Conservation (phyloP, 305 asterid genomes). For the Plantago rigida region DNA sequence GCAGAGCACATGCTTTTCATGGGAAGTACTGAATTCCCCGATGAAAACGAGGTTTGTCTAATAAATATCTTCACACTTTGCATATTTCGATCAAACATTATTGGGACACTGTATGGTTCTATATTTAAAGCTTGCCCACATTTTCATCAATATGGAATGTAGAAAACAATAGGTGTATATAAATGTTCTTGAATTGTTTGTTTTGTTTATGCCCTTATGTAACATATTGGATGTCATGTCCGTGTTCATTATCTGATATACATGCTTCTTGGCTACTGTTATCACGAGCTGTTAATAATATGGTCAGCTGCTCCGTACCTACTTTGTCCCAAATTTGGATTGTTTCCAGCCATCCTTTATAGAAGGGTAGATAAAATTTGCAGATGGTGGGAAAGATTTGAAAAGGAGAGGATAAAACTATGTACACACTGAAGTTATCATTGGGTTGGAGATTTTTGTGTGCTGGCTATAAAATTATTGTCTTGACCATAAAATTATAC, state of each 20-base stretch:
- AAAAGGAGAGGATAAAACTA: background rate
- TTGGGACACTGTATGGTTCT: background rate
- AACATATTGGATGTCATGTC: too few species aligned
- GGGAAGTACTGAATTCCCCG: conserved; percentile 91
- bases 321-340: too few species aligned
- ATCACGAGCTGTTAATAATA: too few species aligned
- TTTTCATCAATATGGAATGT: too few species aligned
- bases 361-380: background rate
- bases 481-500: background rate
- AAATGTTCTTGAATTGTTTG: too few species aligned
- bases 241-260: too few species aligned
- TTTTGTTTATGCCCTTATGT: too few species aligned
- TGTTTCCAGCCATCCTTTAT: too few species aligned
- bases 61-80: background rate
- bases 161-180: too few species aligned
- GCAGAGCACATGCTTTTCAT: conserved; percentile 99
- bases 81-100: background rate
- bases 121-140: background rate
- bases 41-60: conserved; percentile 82
- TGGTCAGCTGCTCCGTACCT: too few species aligned
- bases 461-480: background rate
- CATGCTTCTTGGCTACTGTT: too few species aligned
- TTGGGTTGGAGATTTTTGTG: background rate
- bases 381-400: background rate
- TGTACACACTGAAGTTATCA: background rate